Evolutionary conservation across 352 stramenopile genomes (phyloP), one percentile per base, ranked within the genome.

Genomic region (Albugo candida): DNA sequence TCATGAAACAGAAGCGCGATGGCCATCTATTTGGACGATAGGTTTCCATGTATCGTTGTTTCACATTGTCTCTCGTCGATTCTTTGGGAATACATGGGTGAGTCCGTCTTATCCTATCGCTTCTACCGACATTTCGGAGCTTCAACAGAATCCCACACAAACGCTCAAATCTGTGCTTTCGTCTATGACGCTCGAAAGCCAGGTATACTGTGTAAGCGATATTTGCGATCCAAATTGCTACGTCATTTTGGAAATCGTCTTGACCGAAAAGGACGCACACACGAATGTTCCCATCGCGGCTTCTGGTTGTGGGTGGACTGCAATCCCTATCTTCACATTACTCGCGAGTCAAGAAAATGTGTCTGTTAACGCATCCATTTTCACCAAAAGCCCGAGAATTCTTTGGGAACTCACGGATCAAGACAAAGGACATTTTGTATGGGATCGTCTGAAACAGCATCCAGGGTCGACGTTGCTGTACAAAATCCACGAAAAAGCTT

Each of bases 61-160:
- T 54, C 83, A 96, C 48, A 48, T 65, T 0, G 31, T 56, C 1
- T 77, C 76, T 0, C 84, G 83, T 53, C 67, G 82, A 11, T 96
- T 96, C 58, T 96, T 95, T 52, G 87, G 87, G 2, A 94, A 92
- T 36, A 96, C 87, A 35, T 96, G 77, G 77, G 78, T 77, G 2
- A 88, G 65, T 45, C 66, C 74, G 0, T 74, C 86, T 50, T 53
- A 87, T 13, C 52, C 55, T 2, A 47, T 80, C 20, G 66, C 83
- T 21, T 45, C 60, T 0, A 62, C 65, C 36, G 47, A 67, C 20
- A 75, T 82, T 58, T 37, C 45, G 58, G 0, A 71, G 67, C 31
- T 55, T 69, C 27, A 67, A 65, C 39, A 62, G 59, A 1, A 20
- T 81, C 18, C 65, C 65, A 2, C 68, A 75, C 38, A 49, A 31